Evolutionary conservation across 2,329 filamentous ascomycete species (phyloP), one percentile per base, ranked within the genome.

Genomic region (Claviceps paspali): DNA sequence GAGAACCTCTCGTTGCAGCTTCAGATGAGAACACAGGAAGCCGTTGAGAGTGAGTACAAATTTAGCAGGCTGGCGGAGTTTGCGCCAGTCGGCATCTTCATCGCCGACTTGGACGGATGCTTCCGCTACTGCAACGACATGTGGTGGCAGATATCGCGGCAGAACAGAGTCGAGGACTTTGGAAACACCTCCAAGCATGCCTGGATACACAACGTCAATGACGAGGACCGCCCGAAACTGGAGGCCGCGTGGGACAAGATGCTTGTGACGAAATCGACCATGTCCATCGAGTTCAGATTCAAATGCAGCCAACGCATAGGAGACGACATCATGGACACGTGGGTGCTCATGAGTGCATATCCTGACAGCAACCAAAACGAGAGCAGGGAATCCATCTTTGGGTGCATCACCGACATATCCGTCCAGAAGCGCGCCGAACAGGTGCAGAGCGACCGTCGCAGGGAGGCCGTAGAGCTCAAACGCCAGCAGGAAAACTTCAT

Each of bases 61-160:
- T 88, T 91, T 52, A 84, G 80, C 1, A 68, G 81, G 30, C 84
- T 88, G 79, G 82, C 82, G 2, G 82, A 87, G 50, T 82, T 85
- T 44, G 80, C 81, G 0, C 83, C 82, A 0, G 82, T 87, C 1
- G 83, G 83, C 19, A 79, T 91, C 59, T 88, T 87, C 53, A 87
- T 88, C 46, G 80, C 82, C 14, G 71, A 85, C 48, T 67, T 72
- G 1, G 56, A 65, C 29, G 83, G 83, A 3, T 63, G 69, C 17
- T 81, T 88, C 47, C 82, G 70, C 5, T 88, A 40, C 21, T 40
- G 38, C 21, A 40, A 40, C 51, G 80, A 87, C 43, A 82, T 79
- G 50, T 88, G 72, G 71, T 76, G 68, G 68, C 65, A 74, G 44
- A 81, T 85, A 26, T 79, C 79, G 0, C 65, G 77, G 24, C 76